Percentiles rank a stretch among this genome's conserved stretches.
Evolutionary conservation across 129 eudicot genomes (phyloP).

Genomic region (Erigeron canadensis): DNA sequence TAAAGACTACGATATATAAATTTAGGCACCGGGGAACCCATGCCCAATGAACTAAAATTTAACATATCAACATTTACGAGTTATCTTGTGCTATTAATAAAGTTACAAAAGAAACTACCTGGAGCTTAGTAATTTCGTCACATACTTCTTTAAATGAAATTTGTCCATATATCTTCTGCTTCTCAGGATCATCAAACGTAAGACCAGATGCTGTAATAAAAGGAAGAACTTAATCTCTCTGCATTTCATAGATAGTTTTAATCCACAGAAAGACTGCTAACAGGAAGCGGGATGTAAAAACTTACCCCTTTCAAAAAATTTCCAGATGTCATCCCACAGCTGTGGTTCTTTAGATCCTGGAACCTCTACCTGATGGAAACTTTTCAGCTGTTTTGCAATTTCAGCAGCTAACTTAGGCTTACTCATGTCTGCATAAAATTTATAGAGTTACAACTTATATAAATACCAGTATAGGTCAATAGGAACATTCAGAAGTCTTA

Average conservation of each 20-base stretch:
- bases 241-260: slow-evolving; percentile 3
- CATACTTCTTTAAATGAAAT: slow-evolving; percentile 66
- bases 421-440: slow-evolving; percentile 58
- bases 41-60: no score
- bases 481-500: not conserved
- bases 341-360: slow-evolving; percentile 91
- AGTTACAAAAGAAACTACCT: slow-evolving; percentile 46
- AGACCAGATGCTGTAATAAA: slow-evolving; percentile 73
- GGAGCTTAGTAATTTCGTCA: slow-evolving; percentile 53
- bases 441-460: slow-evolving; percentile 4
- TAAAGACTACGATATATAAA: slow-evolving; percentile 2
- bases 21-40: no score
- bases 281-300: slow-evolving; percentile 13
- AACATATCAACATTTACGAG: not conserved
- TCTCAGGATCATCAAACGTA: slow-evolving; percentile 59
- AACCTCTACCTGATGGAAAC: slow-evolving; percentile 76
- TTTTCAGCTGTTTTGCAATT: slow-evolving; percentile 55
- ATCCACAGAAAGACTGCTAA: slow-evolving; percentile 6
- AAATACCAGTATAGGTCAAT: not conserved
- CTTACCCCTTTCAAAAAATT: slow-evolving; percentile 59
- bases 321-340: slow-evolving; percentile 71
- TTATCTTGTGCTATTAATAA: not conserved
- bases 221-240: slow-evolving; percentile 4
- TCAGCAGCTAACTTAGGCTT: slow-evolving; percentile 66
- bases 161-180: slow-evolving; percentile 49